Evolutionary conservation across 2,329 filamentous ascomycete genomes (phyloP), one percentile per base, ranked within the genome.

Genomic region (Trichoderma sp.): DNA sequence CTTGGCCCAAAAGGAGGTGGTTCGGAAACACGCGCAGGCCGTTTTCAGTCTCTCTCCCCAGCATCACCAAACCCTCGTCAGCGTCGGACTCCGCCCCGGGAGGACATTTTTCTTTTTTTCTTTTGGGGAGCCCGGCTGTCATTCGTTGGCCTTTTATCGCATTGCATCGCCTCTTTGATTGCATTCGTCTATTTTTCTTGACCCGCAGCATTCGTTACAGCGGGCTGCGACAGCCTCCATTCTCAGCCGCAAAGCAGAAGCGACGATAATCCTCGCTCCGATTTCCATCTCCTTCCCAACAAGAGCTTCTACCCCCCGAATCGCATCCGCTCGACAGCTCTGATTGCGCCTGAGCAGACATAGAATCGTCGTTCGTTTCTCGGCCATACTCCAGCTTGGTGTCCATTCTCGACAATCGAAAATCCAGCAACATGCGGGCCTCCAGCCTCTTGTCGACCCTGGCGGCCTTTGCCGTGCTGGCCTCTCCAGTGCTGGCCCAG

Each of bases 401-500:
- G 11, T 14, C 34, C 21, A 24, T 49, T 21, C 46, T 39, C 34
- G 18, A 18, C 18, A n/a, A 16, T 16, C 18, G 34, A 28, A 43
- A 13, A n/a, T 3, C 21, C 37, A n/a, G 16, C 18, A 52, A 49
- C 32, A 69, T 69, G 68, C 63, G 63, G 56, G 58, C 59, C 7
- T 56, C 58, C 51, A 66, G 34, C 32, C 5, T 67, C 34, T 68
- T 79, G 65, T 72, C 76, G 32, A 72, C 73, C 24, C 54, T 79
- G 21, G 70, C 72, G 24, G 73, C 76, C 7, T 51, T 76, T 46
- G 73, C 76, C 18, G 60, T 80, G 11, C 75, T 79, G 46, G 73
- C 77, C 56, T 69, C 73, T 21, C 71, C 79, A 14, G 76, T 68
- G n/a, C 71, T 76, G 66, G 80, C 80, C n/a, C 79, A 80, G 70